Percentiles rank a stretch among this genome's conserved stretches.
These are phyloP conservation scores for Cynanchum wilfordii DNA, from an alignment of 257 asterid species.

Conservation along the genomic window DNA sequence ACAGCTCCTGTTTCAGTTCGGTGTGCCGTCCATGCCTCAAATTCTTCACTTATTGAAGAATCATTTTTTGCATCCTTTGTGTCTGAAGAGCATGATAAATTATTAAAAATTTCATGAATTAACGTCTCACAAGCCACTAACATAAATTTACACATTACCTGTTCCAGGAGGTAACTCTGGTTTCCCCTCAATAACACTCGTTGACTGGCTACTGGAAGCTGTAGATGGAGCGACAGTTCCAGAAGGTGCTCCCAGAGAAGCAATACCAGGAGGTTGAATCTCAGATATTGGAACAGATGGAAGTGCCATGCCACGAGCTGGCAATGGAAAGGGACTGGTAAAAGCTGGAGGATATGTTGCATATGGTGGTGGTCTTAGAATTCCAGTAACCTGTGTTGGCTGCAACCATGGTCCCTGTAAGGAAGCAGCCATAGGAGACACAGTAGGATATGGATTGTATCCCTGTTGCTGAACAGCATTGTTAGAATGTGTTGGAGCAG, in stretches of 20 bases:
- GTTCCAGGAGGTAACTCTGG: conserved; percentile 63
- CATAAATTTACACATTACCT: conserved; percentile 39
- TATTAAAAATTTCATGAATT: neutral
- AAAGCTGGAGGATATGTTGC: conserved; percentile 53
- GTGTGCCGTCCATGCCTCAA: conserved; percentile 88
- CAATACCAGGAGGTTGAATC: conserved; percentile 81
- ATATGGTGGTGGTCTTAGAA: conserved; percentile 67
- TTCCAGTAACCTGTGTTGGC: conserved; percentile 55
- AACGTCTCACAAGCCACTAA: conserved; percentile 12
- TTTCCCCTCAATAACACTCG: conserved; percentile 35
- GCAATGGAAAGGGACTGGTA: conserved; percentile 56
- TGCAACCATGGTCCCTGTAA: conserved; percentile 81
- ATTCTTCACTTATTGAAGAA: conserved; percentile 38
- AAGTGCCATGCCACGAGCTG: conserved; percentile 38
- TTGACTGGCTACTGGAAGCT: conserved; percentile 36
- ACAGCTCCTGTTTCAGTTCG: conserved; percentile 75
- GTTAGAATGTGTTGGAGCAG: conserved; percentile 39
- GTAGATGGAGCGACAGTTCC: conserved; percentile 34
- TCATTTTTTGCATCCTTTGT: conserved; percentile 40
- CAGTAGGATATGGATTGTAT: conserved; percentile 46
- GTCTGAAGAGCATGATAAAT: conserved; percentile 34
- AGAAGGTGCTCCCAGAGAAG: conserved; percentile 40
- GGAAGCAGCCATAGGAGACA: conserved; percentile 50
- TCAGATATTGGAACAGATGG: conserved; percentile 52
- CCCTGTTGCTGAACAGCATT: conserved; percentile 54